Base-by-base conservation (phyloP, 1,284 basidiomycete species). In the Ganoderma leucocontextum region DNA sequence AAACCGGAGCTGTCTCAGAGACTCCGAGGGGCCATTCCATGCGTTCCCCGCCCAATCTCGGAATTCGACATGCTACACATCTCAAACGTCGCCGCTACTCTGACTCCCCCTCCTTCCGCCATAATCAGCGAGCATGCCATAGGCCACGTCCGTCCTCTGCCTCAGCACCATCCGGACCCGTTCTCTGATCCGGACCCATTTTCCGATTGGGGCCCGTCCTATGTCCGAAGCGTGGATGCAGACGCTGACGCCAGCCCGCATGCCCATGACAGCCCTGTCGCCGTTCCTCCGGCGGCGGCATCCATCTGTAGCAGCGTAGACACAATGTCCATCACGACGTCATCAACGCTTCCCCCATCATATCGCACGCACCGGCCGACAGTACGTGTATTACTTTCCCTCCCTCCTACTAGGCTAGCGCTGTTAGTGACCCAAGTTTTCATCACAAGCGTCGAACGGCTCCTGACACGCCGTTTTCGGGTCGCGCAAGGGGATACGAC, bases 291-390 rank as follows among this genome's bases (percentile, higher is more conserved):
- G 6, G 19, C 55, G 8, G 19, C 35, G 19, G 8, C 55, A n/a
- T 58, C 55, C 55, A 22, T 13, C 12, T 12, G 35, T 10, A 58
- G 4, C 4, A 58, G 55, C 35, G 39, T 13, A 8, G 59, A 33
- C 15, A 22, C 22, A 29, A 9, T n/a, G 59, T 60, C 38, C 59
- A 29, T 60, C 38, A 33, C 38, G 12, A 53, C 49, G 7, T 63
- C 62, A 2, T 63, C 62, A 6, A 63, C 62, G 7, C 62, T 63
- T 22, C 62, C 62, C 13, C 62, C 62, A 8, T 63, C 62, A 0
- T 63, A 63, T 49, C 52, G 52, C 33, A 63, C 62, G 33, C 61
- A 44, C 35, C 61, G 61, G 52, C 33, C 52, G 1, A 55, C 52
- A 0, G 52, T 55, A 55, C 52, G 52, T 29, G 5, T 33, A 15